Base-by-base conservation (phyloP, 257 asterid genomes). In the Solanum corneliomulleri region DNA sequence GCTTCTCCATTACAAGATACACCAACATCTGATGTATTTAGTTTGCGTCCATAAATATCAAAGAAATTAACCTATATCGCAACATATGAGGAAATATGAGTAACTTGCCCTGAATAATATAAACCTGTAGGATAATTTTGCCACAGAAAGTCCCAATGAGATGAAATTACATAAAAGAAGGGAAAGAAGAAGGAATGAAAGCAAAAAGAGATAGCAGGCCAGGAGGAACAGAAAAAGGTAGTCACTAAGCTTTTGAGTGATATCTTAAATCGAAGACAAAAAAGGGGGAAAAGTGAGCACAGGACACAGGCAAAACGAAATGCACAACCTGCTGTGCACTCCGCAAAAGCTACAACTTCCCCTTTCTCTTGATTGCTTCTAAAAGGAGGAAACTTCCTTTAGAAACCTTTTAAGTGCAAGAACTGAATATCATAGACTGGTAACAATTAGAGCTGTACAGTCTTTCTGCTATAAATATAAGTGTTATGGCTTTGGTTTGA, bases 1-100 rank as follows among this genome's bases (percentile, higher is more conserved):
- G 95, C 96, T 86, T 83, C 93, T 82, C 91, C 92, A 88, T 90
- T 91, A 93, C 99, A 97, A 89, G 98, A 94, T 37, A 97, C 92
- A 69, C 99, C 99, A 92, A 97, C 99, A 91, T 94, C 95, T 60
- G 87, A 88, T 47, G 96, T 94, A 89, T 97, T 95, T 87, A 97
- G 87, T 87, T 95, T 97, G 92, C 98, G 89, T 42, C 99, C 99
- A 77, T 95, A 97, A 89, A 97, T 90, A 89, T 96, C 98, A 86
- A 97, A 95, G 90, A 97, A 96, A 86, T 92, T 91, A 74, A 97
- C 98, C 99, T 97, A 87, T 23, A 78, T 85, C 44, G 16, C 58
- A 80, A 18, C 69, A 80, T 47, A 47, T 29, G 68, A 80, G 16
- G 44, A 47, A 47, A 80, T 47, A 64, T 80, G 42, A 47, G 42